Percentiles rank a stretch among this genome's conserved stretches.
Conservation (phyloP, 768 basidiomycete species). For the Termitomyces sp. region DNA sequence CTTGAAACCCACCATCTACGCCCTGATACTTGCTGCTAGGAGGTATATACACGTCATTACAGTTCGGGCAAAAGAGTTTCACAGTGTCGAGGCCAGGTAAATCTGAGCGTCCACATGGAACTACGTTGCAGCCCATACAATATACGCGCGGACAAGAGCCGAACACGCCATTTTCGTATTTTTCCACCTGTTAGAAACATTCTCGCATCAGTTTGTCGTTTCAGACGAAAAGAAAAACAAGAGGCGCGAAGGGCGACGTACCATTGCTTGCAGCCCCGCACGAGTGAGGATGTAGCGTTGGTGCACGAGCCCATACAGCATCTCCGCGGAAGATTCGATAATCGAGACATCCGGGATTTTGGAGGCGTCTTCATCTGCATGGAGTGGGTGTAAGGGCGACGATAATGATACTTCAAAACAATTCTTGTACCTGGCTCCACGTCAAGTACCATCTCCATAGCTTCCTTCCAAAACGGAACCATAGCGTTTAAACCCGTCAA, state of each 20-base stretch:
- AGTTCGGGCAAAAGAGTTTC: constrained; percentile 96
- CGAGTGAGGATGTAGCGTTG: constrained; percentile 96
- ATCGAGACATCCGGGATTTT: constrained; percentile 99
- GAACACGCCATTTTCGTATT: constrained; percentile 89
- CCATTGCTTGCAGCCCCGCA: constrained; percentile 92
- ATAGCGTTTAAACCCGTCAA: constrained; percentile 90
- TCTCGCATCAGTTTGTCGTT: constrained; percentile 7
- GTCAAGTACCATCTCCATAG: constrained; percentile 99
- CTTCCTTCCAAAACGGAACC: constrained; percentile 99
- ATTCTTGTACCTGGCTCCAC: constrained; percentile 86
- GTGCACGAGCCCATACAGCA: constrained; percentile 96
- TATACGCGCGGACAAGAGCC: constrained; percentile 95
- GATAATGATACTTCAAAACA: neutral
- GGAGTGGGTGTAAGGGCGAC: constrained; percentile 1
- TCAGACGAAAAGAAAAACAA: constrained; percentile 6
- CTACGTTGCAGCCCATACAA: constrained; percentile 82
- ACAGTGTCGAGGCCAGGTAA: constrained; percentile 96
- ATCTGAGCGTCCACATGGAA: constrained; percentile 94
- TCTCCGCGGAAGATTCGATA: constrained; percentile 94
- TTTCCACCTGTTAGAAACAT: constrained; percentile 64
- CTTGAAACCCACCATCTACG: constrained; percentile 75
- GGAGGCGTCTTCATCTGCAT: constrained; percentile 77
- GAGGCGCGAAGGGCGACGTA: constrained; percentile 29
- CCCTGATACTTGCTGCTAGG: constrained; percentile 94
- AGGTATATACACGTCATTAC: constrained; percentile 94